phyloP scores from a whole-genome alignment of 2,329 filamentous ascomycete species.

The Claviceps sorghi region DNA sequence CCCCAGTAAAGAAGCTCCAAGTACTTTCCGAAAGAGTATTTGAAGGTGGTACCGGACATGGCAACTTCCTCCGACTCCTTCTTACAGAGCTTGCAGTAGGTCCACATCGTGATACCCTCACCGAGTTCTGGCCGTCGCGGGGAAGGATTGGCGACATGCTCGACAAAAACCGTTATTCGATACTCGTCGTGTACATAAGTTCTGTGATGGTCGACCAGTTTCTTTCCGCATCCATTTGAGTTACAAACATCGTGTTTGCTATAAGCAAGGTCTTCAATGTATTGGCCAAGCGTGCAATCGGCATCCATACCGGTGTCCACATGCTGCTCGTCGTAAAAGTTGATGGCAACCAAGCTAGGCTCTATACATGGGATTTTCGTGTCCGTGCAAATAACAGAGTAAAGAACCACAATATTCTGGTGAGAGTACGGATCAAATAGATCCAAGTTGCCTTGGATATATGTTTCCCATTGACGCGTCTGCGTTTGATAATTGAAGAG shows the following conservation, averaged over 20 bases:
- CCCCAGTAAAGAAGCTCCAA: slow-evolving; percentile 97
- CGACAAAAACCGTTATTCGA: slow-evolving; percentile 80
- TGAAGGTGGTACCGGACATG: slow-evolving; percentile 93
- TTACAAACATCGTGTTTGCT: slow-evolving; percentile 64
- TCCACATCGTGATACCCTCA: slow-evolving; percentile 87
- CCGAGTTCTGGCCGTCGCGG: slow-evolving; percentile 27
- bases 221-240: slow-evolving; percentile 71
- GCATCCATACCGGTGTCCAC: slow-evolving; percentile 56
- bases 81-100: slow-evolving; percentile 80
- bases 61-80: slow-evolving; percentile 78
- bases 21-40: slow-evolving; percentile 97
- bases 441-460: slow-evolving; percentile 74
- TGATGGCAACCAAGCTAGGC: slow-evolving; percentile 76
- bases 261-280: slow-evolving; percentile 78
- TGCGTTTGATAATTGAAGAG: slow-evolving; percentile 88
- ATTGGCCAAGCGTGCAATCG: slow-evolving; percentile 88
- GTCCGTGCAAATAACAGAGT: slow-evolving; percentile 83
- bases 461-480: slow-evolving; percentile 90
- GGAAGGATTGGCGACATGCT: slow-evolving; percentile 35
- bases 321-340: slow-evolving; percentile 89
- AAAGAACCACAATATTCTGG: slow-evolving; percentile 89
- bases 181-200: slow-evolving; percentile 96
- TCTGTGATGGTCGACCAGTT: slow-evolving; percentile 83
- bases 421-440: slow-evolving; percentile 92
- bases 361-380: slow-evolving; percentile 89